A percentile compares a stretch with the other conserved stretches of the same genome.
Conservation (phyloP, 1,139 yeast species). For the Torulaspora pretoriensis region DNA sequence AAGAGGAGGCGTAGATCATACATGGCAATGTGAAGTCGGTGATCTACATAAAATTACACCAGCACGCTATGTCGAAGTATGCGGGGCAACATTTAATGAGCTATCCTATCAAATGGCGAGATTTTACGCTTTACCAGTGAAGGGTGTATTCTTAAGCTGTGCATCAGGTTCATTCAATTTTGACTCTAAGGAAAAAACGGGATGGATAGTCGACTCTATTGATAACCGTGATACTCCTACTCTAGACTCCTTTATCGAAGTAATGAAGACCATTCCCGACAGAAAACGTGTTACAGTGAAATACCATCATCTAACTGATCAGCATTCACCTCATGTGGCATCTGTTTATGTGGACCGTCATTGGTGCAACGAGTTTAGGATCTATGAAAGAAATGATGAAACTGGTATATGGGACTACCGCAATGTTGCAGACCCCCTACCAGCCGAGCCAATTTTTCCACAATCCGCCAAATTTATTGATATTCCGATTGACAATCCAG, state of each 20-base stretch:
- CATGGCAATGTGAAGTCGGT: conserved; percentile 54
- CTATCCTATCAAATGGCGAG: conserved; percentile 87
- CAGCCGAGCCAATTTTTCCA: conserved; percentile 48
- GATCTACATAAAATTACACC: conserved; percentile 84
- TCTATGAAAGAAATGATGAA: conserved; percentile 71
- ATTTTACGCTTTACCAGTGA: conserved; percentile 74
- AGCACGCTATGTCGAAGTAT: conserved; percentile 69
- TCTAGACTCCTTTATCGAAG: conserved; percentile 70
- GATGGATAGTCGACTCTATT: conserved; percentile 74
- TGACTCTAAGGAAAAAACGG: conserved; percentile 54
- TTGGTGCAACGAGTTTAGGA: conserved; percentile 69
- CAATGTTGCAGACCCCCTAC: conserved; percentile 61
- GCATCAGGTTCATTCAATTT: conserved; percentile 76
- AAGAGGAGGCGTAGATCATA: conserved; percentile 64
- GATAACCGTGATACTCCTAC: conserved; percentile 72
- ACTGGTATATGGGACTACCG: conserved; percentile 88
- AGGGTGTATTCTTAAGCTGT: conserved; percentile 75
- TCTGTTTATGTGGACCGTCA: conserved; percentile 76
- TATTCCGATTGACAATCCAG: conserved; percentile 56
- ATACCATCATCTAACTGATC: conserved; percentile 75
- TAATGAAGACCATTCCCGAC: conserved; percentile 76
- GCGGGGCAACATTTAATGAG: conserved; percentile 83
- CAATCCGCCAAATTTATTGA: conserved; percentile 69
- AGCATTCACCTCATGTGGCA: conserved; percentile 64
- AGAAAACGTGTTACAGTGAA: conserved; percentile 64